Conservation (phyloP, 2,329 filamentous ascomycete genomes). For the Annulohypoxylon truncatum region DNA sequence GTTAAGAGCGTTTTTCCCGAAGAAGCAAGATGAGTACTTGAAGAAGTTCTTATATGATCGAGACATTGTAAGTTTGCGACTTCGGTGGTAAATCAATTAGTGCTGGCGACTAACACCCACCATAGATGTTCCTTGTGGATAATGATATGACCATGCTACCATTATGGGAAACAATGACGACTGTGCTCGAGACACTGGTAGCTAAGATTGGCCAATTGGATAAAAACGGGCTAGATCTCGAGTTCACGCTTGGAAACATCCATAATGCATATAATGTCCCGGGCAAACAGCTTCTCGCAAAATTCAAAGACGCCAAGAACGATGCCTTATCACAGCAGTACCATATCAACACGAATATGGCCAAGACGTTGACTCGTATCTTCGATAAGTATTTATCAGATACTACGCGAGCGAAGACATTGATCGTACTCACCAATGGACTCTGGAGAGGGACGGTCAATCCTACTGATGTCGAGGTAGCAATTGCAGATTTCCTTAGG, state of each 20-base stretch:
- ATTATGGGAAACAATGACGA: conserved; percentile 14
- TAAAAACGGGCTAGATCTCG: conserved; percentile 25
- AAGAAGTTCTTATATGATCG: conserved; percentile 29
- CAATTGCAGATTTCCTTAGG: conserved; percentile 18
- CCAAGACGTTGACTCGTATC: conserved; percentile 11
- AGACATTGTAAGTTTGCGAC: conserved; percentile 28
- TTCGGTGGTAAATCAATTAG: background rate
- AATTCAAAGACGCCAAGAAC: conserved; percentile 11
- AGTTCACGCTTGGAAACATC: conserved; percentile 27
- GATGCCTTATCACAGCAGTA: background rate
- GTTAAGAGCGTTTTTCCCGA: background rate
- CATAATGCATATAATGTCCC: background rate
- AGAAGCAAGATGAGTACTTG: conserved; percentile 17
- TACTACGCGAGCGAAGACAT: conserved; percentile 6
- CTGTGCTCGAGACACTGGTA: conserved; percentile 22
- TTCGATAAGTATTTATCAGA: conserved; percentile 14
- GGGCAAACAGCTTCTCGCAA: conserved; percentile 2
- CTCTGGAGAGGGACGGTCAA: conserved; percentile 5
- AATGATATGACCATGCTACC: conserved; percentile 26
- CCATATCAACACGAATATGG: conserved; percentile 17
- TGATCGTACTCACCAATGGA: conserved; percentile 19
- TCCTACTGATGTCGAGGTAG: background rate
- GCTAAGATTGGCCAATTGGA: conserved; percentile 20
- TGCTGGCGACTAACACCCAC: background rate
- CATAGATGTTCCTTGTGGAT: conserved; percentile 34